phyloP scores from a whole-genome alignment of 306 rosid genomes.

The Prunus armeniaca region DNA sequence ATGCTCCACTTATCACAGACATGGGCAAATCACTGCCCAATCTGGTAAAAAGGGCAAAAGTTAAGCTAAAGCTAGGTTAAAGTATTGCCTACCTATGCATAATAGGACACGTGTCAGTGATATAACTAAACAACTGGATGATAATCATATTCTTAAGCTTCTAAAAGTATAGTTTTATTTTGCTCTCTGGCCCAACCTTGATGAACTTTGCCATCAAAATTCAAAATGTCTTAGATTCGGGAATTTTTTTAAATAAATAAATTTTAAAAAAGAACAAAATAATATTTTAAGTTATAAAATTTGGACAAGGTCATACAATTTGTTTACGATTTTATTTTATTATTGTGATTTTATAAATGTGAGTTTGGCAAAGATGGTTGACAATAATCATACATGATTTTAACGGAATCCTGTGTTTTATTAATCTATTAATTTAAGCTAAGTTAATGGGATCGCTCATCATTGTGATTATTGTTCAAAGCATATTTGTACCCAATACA shows the following conservation, averaged over 20 bases:
- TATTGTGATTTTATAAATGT: not conserved
- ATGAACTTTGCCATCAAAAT: slow-evolving; percentile 23
- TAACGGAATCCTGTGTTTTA: slow-evolving; percentile 20
- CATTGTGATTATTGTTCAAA: slow-evolving; percentile 7
- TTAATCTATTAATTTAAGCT: slow-evolving; percentile 1
- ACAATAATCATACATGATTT: slow-evolving; percentile 19
- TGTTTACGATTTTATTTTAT: not conserved
- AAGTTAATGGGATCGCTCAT: slow-evolving; percentile 4
- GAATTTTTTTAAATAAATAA: slow-evolving; percentile 14
- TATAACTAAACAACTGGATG: slow-evolving; percentile 47
- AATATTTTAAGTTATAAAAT: not conserved
- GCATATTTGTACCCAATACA: slow-evolving; percentile 21
- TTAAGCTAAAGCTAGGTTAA: slow-evolving; percentile 28
- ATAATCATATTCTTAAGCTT: slow-evolving; percentile 49
- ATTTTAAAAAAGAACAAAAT: slow-evolving; percentile 15
- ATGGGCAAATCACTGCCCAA: slow-evolving; percentile 19
- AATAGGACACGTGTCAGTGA: slow-evolving; percentile 37
- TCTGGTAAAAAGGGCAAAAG: slow-evolving; percentile 23
- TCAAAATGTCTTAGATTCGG: slow-evolving; percentile 27
- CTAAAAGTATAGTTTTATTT: slow-evolving; percentile 27
- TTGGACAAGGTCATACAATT: not conserved
- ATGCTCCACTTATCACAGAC: slow-evolving; percentile 35
- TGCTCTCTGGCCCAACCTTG: slow-evolving; percentile 27
- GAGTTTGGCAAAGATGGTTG: slow-evolving; percentile 10
- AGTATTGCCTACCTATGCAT: slow-evolving; percentile 17